Evolutionary conservation across 441 rosid genomes (phyloP), one percentile per base, ranked within the genome.

Genomic region (Populus hybrid): DNA sequence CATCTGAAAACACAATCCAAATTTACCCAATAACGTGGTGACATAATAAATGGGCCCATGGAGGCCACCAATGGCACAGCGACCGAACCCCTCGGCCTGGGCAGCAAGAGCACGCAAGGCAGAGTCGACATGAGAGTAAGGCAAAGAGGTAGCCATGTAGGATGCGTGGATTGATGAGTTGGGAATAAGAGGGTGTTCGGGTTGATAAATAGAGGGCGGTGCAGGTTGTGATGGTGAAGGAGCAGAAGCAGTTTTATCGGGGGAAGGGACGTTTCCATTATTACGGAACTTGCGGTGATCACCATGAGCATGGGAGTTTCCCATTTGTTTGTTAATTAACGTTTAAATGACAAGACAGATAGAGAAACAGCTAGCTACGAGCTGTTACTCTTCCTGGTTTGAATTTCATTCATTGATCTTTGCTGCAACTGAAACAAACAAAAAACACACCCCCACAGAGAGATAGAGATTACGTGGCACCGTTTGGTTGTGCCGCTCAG

Each of bases 1-100:
- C 16, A 8, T 9, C 63, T 6, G 28, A 20, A 67, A 66, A 34
- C 24, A 53, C 9, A 50, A 46, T 14, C 57, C 70, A 61, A 18
- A 40, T 36, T 69, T 40, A 96, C 98, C 99, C 11, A 90, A 85
- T 81, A 92, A 79, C 76, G 90, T 83, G 75, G 90, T 87, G 88
- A 96, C 98, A 40, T 32, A 84, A 75, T 86, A 90, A 63, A 93
- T 71, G 18, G 86, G 85, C 3, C 99, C 97, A 32, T 85, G 86
- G 36, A 93, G 89, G 67, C 98, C 99, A 35, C 99, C 98, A 68
- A 88, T 81, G 77, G 99, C 92, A 67, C 71, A 78, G 67, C 89
- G 93, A 53, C 98, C 97, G 61, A 94, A 96, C 4, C 99, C 99
- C 78, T 94, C 93, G 20, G 98, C 98, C 50, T 89, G 89, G 69